phyloP scores from a whole-genome alignment of 2,329 filamentous ascomycete species.

The Rutstroemia sp. region DNA sequence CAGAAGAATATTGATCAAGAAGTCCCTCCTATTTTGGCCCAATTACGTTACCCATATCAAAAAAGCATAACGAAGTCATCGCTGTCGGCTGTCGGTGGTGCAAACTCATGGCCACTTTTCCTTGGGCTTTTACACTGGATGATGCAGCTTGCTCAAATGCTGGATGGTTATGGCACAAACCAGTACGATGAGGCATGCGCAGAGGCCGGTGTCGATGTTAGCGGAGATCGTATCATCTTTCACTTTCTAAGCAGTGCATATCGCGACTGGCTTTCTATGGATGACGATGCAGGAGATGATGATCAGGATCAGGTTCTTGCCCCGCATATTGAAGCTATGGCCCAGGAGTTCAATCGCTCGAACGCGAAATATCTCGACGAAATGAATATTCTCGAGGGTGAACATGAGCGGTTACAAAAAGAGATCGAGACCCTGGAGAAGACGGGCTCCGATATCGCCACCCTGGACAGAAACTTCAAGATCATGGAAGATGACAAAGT shows the following conservation, averaged over 20 bases:
- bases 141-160: slow-evolving; percentile 94
- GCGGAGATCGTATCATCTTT: slow-evolving; percentile 87
- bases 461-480: slow-evolving; percentile 82
- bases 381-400: slow-evolving; percentile 76
- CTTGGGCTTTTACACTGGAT: slow-evolving; percentile 95
- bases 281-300: slow-evolving; percentile 82
- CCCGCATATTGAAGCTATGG: slow-evolving; percentile 85
- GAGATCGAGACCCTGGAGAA: slow-evolving; percentile 90
- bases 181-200: slow-evolving; percentile 86
- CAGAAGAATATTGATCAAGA: slow-evolving; percentile 94
- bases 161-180: slow-evolving; percentile 72
- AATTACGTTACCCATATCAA: slow-evolving; percentile 90
- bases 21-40: slow-evolving; percentile 85
- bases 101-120: slow-evolving; percentile 89
- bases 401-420: slow-evolving; percentile 71
- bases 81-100: slow-evolving; percentile 86
- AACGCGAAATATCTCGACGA: slow-evolving; percentile 83
- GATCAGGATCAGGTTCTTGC: slow-evolving; percentile 70
- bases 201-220: slow-evolving; percentile 81
- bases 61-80: slow-evolving; percentile 95
- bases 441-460: slow-evolving; percentile 72
- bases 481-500: slow-evolving; percentile 90
- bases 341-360: slow-evolving; percentile 72
- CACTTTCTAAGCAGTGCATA: slow-evolving; percentile 87
- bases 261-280: slow-evolving; percentile 86